phyloP scores from a whole-genome alignment of 345 rosid genomes.

The Melaleuca alternifolia region DNA sequence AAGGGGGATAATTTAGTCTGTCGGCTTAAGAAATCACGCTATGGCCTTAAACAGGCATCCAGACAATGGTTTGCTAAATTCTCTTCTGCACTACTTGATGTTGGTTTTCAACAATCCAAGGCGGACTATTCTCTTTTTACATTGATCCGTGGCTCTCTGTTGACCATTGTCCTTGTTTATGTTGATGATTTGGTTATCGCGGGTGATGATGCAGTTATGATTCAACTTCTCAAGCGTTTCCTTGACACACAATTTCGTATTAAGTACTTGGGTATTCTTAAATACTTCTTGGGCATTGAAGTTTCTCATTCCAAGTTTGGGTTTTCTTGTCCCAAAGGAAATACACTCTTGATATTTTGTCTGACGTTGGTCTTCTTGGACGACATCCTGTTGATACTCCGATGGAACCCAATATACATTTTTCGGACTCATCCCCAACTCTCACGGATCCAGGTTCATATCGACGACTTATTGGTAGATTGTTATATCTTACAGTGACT shows the following conservation, averaged over 20 bases:
- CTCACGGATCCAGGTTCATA: not conserved
- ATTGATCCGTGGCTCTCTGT: not conserved
- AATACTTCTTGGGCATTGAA: not conserved
- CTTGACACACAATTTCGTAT: not conserved
- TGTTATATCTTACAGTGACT: not conserved
- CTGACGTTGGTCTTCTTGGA: not conserved
- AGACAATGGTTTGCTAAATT: not conserved
- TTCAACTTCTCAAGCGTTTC: not conserved
- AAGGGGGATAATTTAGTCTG: not conserved
- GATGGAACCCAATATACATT: not conserved
- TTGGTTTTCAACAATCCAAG: not conserved
- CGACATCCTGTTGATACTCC: not conserved
- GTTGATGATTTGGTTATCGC: not conserved
- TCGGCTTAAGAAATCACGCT: not conserved
- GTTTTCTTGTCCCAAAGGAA: not conserved
- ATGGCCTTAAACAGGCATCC: not conserved
- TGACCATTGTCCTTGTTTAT: not conserved
- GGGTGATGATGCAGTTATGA: not conserved
- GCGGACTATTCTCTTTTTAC: not conserved
- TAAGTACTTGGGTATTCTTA: not conserved
- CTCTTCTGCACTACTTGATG: not conserved
- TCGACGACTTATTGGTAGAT: not conserved
- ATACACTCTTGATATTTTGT: not conserved
- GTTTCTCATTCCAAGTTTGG: not conserved
- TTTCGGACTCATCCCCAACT: not conserved